These are phyloP conservation scores for Barnettozyma siamensis DNA, from an alignment of 805 yeast species.

Conservation along the genomic window DNA sequence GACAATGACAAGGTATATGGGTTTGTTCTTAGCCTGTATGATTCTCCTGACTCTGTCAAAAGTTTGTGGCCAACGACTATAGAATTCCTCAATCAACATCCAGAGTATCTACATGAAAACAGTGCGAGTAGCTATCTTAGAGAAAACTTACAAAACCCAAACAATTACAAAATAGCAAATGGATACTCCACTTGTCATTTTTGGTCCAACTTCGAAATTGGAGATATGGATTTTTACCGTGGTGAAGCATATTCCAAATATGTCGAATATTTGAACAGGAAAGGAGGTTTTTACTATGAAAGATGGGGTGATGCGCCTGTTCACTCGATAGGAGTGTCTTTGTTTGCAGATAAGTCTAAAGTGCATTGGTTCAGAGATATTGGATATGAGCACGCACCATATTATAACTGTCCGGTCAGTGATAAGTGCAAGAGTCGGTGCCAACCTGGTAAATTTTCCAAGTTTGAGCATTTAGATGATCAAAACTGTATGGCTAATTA, in stretches of 20 bases:
- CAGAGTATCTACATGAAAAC: constrained; percentile 52
- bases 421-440: constrained; percentile 46
- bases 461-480: constrained; percentile 43
- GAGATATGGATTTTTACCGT: constrained; percentile 75
- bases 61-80: constrained; percentile 68
- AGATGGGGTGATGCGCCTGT: constrained; percentile 96
- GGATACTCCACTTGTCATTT: constrained; percentile 70
- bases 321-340: constrained; percentile 65
- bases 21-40: constrained; percentile 62
- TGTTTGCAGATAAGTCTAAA: constrained; percentile 61
- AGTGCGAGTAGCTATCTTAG: constrained; percentile 61
- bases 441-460: constrained; percentile 47
- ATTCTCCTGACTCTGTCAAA: constrained; percentile 56
- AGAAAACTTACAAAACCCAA: constrained; percentile 48
- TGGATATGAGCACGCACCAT: constrained; percentile 74
- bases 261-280: constrained; percentile 55
- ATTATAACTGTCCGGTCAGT: constrained; percentile 65
- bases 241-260: constrained; percentile 59
- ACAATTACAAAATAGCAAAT: constrained; percentile 33
- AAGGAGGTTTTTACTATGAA: constrained; percentile 85
- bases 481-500: constrained; percentile 76
- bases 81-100: constrained; percentile 48
- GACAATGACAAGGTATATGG: constrained; percentile 68
- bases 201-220: constrained; percentile 88
- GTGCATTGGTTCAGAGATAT: constrained; percentile 88